Evolutionary conservation across 768 basidiomycete genomes (phyloP).

Genomic region (Termitomyces sp.): DNA sequence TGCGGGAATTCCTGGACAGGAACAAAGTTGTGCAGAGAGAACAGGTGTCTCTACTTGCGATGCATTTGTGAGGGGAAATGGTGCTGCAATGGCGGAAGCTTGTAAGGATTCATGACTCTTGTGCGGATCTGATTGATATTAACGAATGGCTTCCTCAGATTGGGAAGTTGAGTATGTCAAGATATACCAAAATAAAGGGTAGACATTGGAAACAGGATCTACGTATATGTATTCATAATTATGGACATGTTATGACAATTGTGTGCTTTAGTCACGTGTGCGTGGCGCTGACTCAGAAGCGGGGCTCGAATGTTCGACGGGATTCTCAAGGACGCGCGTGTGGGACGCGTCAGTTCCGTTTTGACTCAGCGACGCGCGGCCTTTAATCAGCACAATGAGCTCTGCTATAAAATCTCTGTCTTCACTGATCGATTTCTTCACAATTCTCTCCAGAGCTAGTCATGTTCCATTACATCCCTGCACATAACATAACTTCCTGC

Average conservation of each 20-base stretch:
- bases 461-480: conserved; percentile 15
- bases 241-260: neutral
- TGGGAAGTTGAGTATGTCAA: conserved; percentile 79
- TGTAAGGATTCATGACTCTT: conserved; percentile 45
- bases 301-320: conserved; percentile 11
- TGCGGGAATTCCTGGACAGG: conserved; percentile 78
- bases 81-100: conserved; percentile 66
- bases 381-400: conserved; percentile 11
- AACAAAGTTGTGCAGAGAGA: conserved; percentile 74
- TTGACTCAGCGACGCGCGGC: conserved; percentile 17
- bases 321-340: conserved; percentile 13
- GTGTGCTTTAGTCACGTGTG: neutral
- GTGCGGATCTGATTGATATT: neutral
- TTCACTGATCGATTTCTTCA: neutral
- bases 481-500: neutral
- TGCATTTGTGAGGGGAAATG: conserved; percentile 68
- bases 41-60: conserved; percentile 82
- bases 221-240: conserved; percentile 5
- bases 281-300: neutral
- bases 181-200: conserved; percentile 48
- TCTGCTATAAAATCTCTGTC: conserved; percentile 15
- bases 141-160: conserved; percentile 35
- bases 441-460: neutral
- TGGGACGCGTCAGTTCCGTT: conserved; percentile 8
- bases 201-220: neutral